Evolutionary conservation across 495 filamentous ascomycete genomes (phyloP).

Genomic region (Rhypophila decipiens): DNA sequence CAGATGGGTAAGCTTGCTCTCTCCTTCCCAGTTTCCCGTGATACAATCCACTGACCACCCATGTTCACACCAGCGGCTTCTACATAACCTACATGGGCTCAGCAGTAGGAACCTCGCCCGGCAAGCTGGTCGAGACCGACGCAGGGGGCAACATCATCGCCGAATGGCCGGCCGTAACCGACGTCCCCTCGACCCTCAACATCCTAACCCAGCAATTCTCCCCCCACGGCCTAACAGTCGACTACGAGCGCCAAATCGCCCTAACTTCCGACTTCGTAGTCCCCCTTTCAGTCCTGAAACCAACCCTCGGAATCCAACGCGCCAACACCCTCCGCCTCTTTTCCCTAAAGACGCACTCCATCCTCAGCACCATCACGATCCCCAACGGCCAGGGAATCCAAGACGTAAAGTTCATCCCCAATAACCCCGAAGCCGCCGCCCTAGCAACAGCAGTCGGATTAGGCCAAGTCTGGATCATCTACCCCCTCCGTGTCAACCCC

Average conservation of each 20-base stretch:
- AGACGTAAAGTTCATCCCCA: constrained; percentile 61
- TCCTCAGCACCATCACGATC: constrained; percentile 57
- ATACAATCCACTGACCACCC: background rate
- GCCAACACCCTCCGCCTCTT: constrained; percentile 56
- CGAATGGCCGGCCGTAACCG: constrained; percentile 55
- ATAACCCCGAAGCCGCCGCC: constrained; percentile 51
- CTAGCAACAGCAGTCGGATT: constrained; percentile 56
- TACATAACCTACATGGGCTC: constrained; percentile 50
- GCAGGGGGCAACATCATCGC: constrained; percentile 54
- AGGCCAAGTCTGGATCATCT: constrained; percentile 60
- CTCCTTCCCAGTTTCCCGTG: background rate
- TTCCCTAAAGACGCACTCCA: constrained; percentile 45
- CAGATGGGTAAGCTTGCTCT: constrained; percentile 40
- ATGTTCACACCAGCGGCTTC: constrained; percentile 37
- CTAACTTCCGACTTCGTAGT: constrained; percentile 59
- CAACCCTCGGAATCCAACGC: constrained; percentile 42
- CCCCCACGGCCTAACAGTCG: constrained; percentile 54
- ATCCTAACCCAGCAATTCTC: constrained; percentile 54
- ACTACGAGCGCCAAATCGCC: constrained; percentile 51
- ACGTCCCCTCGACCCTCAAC: constrained; percentile 43
- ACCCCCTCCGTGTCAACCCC: constrained; percentile 51
- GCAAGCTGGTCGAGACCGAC: constrained; percentile 55
- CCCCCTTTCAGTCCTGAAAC: constrained; percentile 54
- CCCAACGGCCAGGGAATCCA: constrained; percentile 56
- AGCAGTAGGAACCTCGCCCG: constrained; percentile 51